phyloP scores from a whole-genome alignment of 2,329 filamentous ascomycete genomes.

The Mycosphaerella arachidis region DNA sequence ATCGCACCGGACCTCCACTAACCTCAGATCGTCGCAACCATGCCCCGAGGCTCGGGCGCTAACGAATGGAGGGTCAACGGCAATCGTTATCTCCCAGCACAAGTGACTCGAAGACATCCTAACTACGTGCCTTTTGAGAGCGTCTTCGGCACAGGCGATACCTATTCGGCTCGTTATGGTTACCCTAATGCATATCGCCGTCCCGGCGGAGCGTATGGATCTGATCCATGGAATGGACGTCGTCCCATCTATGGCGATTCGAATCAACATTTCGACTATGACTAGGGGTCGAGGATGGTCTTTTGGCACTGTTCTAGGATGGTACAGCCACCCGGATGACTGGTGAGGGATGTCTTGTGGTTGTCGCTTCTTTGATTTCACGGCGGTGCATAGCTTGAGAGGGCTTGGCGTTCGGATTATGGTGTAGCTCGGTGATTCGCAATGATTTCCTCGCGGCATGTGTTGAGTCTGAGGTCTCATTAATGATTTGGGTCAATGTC shows the following conservation, averaged over 20 bases:
- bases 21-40: too few relatives aligned
- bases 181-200: background rate
- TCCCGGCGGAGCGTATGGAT: background rate
- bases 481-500: too few relatives aligned
- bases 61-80: background rate
- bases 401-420: too few relatives aligned
- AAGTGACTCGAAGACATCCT: background rate
- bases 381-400: too few relatives aligned
- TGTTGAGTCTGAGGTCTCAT: too few relatives aligned
- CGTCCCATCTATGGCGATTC: background rate
- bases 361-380: too few relatives aligned
- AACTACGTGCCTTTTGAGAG: background rate
- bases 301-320: background rate
- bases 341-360: background rate
- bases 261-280: background rate
- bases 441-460: too few relatives aligned
- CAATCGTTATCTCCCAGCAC: background rate
- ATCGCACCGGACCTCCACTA: too few relatives aligned
- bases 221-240: background rate
- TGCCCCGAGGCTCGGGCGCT: background rate
- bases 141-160: too few relatives aligned
- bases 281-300: background rate
- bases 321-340: background rate
- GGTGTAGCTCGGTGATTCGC: too few relatives aligned
- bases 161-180: too few relatives aligned